Evolutionary conservation across 2,329 filamentous ascomycete genomes (phyloP), one percentile per base, ranked within the genome.

Genomic region (Alternaria arborescens): DNA sequence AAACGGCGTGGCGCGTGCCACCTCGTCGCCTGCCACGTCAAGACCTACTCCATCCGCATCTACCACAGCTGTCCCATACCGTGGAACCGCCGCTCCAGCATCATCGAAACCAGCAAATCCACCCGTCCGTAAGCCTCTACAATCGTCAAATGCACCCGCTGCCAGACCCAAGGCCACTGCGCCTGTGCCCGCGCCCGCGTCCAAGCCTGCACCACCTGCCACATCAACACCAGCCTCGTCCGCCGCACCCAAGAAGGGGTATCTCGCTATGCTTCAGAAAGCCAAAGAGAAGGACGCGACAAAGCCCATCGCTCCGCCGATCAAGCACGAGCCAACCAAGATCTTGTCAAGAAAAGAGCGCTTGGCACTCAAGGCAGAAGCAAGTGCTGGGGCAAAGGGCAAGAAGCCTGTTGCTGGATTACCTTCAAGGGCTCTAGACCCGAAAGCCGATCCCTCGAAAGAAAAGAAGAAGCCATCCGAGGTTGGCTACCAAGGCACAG

Each of bases 321-420:
- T 93, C 67, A 90, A 92, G 73, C 90, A 93, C 77, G 92, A 92
- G 74, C 84, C 89, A 20, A 85, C 88, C 2, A 90, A 91, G 68
- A 90, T 88, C 71, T 78, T 84, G n/a, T 79, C 84, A 7, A 82
- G 80, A 62, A 90, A 88, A 61, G 84, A 88, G 62, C 83, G 86
- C 28, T 61, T 74, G 60, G 78, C 79, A 22, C 65, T 77, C 26
- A 72, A 82, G 66, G 78, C 80, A 28, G 84, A 85, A 47, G 82
- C 80, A 52, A 79, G 82, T 69, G 66, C 65, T 56, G 66, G 53
- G 30, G 62, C 66, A 18, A 78, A 71, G 59, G 75, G 74, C 28
- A 80, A 77, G 72, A 78, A 76, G 60, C 62, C 69, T 10, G 43
- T 32, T 36, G 43, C 59, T 40, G 69, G 66, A 51, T 36, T 61